Evolutionary conservation across 1,139 yeast genomes (phyloP).

Genomic region (Starmera stellimalicola): DNA sequence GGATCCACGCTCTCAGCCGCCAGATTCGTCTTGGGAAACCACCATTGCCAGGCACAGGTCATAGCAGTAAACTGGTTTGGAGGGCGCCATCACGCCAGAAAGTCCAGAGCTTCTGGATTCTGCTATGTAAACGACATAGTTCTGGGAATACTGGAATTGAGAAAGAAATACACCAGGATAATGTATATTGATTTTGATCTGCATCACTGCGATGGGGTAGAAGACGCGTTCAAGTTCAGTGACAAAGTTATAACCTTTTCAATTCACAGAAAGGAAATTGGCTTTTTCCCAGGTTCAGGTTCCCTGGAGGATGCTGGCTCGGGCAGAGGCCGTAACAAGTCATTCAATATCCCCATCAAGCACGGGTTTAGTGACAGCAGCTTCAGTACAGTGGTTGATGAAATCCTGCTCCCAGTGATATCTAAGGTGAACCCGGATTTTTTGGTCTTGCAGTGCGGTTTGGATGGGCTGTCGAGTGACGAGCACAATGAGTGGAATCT

Average conservation of each 20-base stretch:
- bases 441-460: constrained; percentile 59
- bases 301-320: constrained; percentile 24
- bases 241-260: constrained; percentile 53
- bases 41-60: constrained; percentile 7
- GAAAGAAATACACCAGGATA: constrained; percentile 38
- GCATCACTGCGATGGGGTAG: constrained; percentile 80
- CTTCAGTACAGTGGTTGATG: constrained; percentile 28
- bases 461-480: constrained; percentile 60
- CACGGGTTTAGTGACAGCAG: constrained; percentile 46
- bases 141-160: constrained; percentile 39
- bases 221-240: constrained; percentile 50
- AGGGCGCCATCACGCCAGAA: constrained; percentile 65
- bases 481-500: constrained; percentile 62
- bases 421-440: constrained; percentile 36
- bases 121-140: constrained; percentile 68
- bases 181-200: constrained; percentile 64
- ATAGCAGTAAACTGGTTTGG: constrained; percentile 70
- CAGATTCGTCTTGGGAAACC: constrained; percentile 19
- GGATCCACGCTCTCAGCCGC: constrained; percentile 54
- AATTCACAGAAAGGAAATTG: constrained; percentile 52
- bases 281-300: constrained; percentile 74
- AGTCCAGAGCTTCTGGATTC: constrained; percentile 54
- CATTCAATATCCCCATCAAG: constrained; percentile 46
- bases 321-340: constrained; percentile 28
- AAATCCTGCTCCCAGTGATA: constrained; percentile 37